Evolutionary conservation across 164 flowering plant species (phyloP).

Genomic region (Nymphaea thermarum): DNA sequence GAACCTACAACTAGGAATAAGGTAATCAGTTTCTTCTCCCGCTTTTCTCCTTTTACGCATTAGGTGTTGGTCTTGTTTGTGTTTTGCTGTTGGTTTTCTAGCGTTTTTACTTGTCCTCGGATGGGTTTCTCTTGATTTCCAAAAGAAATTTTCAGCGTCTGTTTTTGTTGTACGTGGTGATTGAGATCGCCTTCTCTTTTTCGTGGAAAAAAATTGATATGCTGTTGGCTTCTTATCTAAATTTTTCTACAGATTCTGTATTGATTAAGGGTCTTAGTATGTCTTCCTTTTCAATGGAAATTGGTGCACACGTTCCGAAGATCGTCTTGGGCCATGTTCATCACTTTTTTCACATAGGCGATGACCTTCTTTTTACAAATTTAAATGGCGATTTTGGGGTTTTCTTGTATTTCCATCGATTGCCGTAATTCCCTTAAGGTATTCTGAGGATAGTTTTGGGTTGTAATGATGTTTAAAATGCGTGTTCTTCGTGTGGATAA

Average conservation of each 20-base stretch:
- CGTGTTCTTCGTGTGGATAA: neutral
- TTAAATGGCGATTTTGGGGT: neutral
- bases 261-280: no score
- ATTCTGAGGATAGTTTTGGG: neutral
- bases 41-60: neutral
- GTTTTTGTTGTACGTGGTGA: neutral
- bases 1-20: constrained; percentile 18
- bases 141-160: neutral
- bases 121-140: neutral
- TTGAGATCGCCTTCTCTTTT: neutral
- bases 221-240: no score
- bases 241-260: no score
- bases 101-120: neutral
- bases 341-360: no score
- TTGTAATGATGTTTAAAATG: neutral
- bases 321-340: no score
- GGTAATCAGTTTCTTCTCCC: constrained; percentile 5
- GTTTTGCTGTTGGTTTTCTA: neutral
- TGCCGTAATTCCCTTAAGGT: neutral
- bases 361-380: no score
- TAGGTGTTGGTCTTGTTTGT: neutral
- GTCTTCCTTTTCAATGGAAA: no score
- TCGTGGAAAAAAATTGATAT: no score
- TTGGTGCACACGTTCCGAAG: no score
- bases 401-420: neutral